Conservation (phyloP, 345 rosid genomes). For the Adansonia digitata region DNA sequence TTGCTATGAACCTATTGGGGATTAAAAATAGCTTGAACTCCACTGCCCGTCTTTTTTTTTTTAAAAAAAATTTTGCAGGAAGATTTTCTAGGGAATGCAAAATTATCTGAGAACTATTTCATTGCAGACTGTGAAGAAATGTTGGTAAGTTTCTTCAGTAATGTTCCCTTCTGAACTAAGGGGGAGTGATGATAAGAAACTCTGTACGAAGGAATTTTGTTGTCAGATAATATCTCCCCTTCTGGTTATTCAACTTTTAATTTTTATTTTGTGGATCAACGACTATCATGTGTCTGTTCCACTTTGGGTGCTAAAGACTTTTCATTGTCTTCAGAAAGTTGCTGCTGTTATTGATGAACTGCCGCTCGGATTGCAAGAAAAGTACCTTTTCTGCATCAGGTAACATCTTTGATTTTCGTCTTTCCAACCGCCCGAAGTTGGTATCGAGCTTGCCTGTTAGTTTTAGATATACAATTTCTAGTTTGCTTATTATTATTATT, state of each 20-base stretch:
- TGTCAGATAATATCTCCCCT: background rate
- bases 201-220: background rate
- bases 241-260: background rate
- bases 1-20: background rate
- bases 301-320: background rate
- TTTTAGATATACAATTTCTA: background rate
- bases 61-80: constrained; percentile 69
- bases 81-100: constrained; percentile 76
- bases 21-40: background rate
- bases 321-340: constrained; percentile 52
- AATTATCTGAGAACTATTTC: constrained; percentile 75
- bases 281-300: background rate
- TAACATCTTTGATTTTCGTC: constrained; percentile 17
- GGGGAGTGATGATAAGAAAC: background rate
- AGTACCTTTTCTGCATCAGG: constrained; percentile 86
- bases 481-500: background rate
- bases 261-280: background rate
- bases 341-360: constrained; percentile 65
- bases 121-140: constrained; percentile 70
- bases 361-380: constrained; percentile 71
- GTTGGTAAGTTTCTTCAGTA: constrained; percentile 40
- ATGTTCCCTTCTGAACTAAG: background rate
- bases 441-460: background rate
- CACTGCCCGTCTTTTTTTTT: background rate
- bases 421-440: background rate